Conservation (phyloP, 2,329 filamentous ascomycete species). For the Paramyrothecium sp. region DNA sequence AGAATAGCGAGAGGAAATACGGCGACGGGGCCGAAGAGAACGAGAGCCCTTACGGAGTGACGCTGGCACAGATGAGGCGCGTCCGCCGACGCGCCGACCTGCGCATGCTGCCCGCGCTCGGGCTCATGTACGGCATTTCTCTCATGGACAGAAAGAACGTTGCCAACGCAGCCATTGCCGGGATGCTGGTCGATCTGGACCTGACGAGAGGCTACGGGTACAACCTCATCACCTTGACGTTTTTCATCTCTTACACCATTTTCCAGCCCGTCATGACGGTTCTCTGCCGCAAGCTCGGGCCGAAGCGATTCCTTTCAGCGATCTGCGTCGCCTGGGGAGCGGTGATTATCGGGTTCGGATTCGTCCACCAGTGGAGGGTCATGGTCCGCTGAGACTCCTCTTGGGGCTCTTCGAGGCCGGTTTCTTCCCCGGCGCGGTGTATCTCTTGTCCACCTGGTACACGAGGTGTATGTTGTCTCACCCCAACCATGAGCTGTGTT, state of each 20-base stretch:
- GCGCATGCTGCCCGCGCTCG: not conserved
- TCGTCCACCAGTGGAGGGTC: not conserved
- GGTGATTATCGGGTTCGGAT: slow-evolving; percentile 8
- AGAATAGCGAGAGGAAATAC: too few species aligned
- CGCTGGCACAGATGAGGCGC: too few species aligned
- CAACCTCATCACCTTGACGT: slow-evolving; percentile 13
- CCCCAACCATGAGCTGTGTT: too few species aligned
- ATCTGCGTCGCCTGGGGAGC: slow-evolving; percentile 18
- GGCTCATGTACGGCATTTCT: slow-evolving; percentile 14
- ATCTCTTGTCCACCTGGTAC: slow-evolving; percentile 67
- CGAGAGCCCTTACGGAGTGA: too few species aligned
- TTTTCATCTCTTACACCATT: slow-evolving; percentile 19
- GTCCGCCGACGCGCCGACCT: too few species aligned
- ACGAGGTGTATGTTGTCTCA: slow-evolving; percentile 60
- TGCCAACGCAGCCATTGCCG: slow-evolving; percentile 12
- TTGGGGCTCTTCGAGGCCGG: slow-evolving; percentile 10
- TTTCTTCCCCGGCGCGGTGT: slow-evolving; percentile 52
- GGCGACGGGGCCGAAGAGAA: too few species aligned
- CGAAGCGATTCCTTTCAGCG: slow-evolving; percentile 15
- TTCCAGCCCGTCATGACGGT: slow-evolving; percentile 18
- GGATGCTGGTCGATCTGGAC: slow-evolving; percentile 10
- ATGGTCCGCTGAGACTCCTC: not conserved
- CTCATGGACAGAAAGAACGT: slow-evolving; percentile 16
- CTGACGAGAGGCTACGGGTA: slow-evolving; percentile 8
- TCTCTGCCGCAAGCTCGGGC: slow-evolving; percentile 15